phyloP scores from a whole-genome alignment of 2,329 filamentous ascomycete genomes.

The Ophiostoma quercus region DNA sequence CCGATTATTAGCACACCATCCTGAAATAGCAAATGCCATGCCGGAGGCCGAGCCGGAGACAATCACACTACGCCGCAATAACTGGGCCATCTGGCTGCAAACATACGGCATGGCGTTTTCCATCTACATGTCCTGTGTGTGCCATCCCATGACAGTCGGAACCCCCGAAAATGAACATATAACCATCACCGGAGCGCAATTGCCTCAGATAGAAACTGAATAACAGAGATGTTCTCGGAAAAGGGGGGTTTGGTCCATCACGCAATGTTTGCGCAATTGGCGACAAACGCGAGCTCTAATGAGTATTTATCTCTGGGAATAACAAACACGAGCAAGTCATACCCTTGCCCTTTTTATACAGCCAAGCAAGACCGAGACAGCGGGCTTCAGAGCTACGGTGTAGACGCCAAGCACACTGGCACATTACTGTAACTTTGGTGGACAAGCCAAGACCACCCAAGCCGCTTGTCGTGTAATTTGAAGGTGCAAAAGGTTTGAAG shows the following conservation, averaged over 20 bases:
- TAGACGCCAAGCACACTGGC: not conserved
- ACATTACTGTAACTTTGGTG: slow-evolving; percentile 3
- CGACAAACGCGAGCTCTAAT: not conserved
- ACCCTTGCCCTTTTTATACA: not conserved
- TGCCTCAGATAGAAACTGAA: not conserved
- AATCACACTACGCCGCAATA: too few relatives aligned
- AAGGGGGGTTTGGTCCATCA: not conserved
- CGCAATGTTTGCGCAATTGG: not conserved
- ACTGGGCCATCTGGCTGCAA: not conserved
- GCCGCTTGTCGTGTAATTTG: not conserved
- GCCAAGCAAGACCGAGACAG: not conserved
- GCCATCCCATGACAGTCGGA: not conserved
- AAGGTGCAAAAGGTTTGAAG: not conserved
- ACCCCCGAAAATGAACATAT: not conserved
- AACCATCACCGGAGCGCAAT: not conserved
- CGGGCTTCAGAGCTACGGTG: not conserved
- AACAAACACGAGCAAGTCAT: too few relatives aligned
- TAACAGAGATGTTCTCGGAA: not conserved
- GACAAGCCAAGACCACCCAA: slow-evolving; percentile 1
- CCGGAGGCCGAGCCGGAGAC: not conserved
- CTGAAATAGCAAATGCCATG: not conserved
- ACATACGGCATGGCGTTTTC: not conserved
- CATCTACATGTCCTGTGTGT: not conserved
- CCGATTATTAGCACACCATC: not conserved
- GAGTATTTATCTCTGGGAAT: too few relatives aligned